Base-by-base conservation (phyloP, 2,329 filamentous ascomycete species). In the Colletotrichum salicis region DNA sequence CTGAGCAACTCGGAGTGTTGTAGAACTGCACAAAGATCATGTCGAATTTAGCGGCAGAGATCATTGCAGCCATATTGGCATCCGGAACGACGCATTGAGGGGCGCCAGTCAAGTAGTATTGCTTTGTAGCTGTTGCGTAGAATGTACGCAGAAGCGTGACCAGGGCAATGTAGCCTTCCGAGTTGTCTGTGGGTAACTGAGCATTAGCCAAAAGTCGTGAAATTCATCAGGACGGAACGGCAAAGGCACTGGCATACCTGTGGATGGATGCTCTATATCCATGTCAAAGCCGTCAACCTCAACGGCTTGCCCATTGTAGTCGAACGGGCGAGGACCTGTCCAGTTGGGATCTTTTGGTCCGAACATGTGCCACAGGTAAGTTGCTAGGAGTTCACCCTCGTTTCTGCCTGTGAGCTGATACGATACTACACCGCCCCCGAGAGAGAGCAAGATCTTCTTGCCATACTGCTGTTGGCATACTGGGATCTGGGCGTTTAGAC, bases 21-120 rank as follows among this genome's bases (percentile, higher is more conserved):
- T 86, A 86, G 77, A 85, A 86, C 75, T 86, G 84, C 22, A 86
- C 77, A 74, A 81, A 85, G 8, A 86, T 75, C 59, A 79, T 79
- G 72, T 86, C 84, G 70, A 85, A 86, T 51, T 76, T 70, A 51
- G 80, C 77, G 22, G 75, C 63, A 45, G 78, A 72, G 68, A 87
- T 81, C 70, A 86, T 84, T 24, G 77, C 75, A 70, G 79, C 78
- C 84, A 86, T 86, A 76, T 82, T 79, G 74, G 77, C 52, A 62
- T 79, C 70, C 3, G 67, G 62, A 24, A 82, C 78, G 15, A 84
- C 81, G 76, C 84, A 86, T 75, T 86, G 83, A n/a, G 84, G 84
- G 7, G 84, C 83, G 5, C 81, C 84, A 0, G 83, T 82, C 73
- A 89, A 84, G 74, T 86, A 83, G 73, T 84, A 86, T 22, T 31